Evolutionary conservation across 2,329 filamentous ascomycete genomes (phyloP), one percentile per base, ranked within the genome.

Genomic region (Ceratocystis alfenasii): DNA sequence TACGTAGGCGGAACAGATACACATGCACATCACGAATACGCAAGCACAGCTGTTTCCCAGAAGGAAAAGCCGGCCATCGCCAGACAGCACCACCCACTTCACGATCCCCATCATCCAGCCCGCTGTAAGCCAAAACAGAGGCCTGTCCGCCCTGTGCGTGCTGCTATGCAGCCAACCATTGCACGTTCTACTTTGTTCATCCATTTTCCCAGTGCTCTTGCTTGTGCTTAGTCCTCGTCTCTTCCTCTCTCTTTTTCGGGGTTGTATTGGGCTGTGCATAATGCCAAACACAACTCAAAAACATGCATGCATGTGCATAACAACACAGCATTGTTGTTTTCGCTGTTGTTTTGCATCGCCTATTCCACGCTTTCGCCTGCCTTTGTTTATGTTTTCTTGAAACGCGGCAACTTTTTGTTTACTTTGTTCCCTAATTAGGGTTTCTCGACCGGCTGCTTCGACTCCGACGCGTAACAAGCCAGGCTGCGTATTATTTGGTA

Each of bases 391-490:
- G 36, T 41, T 41, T 41, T 41, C 10, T 41, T 41, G 36, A 41
- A n/a, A 59, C 55, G 55, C 55, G 55, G 28, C 55, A 36, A 3
- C 12, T 41, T 17, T 59, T 59, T 59, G 28, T 59, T 59, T 59
- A 59, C 55, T 59, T 33, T 59, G 55, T 59, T n/a, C 28, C 55
- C 25, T n/a, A 59, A 59, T 36, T 4, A 10, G 55, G 55, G 20
- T 7, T 33, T 8, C 30, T 33, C 30, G 6, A 1, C 6, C 30
- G 6, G 30, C 17, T 2, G 15, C 15, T 2, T 25, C 22, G 48
- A 25, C 48, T 28, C 22, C 48, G 48, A 53, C 48, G 48, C 48
- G 48, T 53, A 53, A 4, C 48, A 53, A 53, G 48, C 3, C 48
- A 15, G 7, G 8, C 8, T 25, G 20, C 25, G 10, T 20, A 53